phyloP scores from a whole-genome alignment of 2,329 filamentous ascomycete genomes.

The Epichloe sibirici region DNA sequence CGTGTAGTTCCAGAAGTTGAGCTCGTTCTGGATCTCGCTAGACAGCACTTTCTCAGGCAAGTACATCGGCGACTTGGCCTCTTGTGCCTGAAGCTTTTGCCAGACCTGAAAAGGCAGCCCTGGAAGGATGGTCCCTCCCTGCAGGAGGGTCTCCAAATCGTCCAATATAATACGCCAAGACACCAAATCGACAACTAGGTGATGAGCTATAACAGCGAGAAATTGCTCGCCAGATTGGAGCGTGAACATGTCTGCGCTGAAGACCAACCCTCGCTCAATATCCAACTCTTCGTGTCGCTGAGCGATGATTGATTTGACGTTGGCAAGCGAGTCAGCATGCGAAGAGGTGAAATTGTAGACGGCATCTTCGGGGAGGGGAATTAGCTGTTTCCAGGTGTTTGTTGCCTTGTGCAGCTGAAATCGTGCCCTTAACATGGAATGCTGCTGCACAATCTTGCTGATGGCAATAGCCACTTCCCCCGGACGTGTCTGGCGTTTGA shows the following conservation, averaged over 20 bases:
- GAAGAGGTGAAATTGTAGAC: not conserved
- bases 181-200: slow-evolving; percentile 30
- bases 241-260: slow-evolving; percentile 6
- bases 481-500: not conserved
- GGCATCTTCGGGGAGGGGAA: not conserved
- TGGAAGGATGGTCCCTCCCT: slow-evolving; percentile 10
- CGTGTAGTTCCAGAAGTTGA: slow-evolving; percentile 1
- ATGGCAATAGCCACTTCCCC: not conserved
- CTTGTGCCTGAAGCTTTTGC: slow-evolving; percentile 10
- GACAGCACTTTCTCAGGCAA: not conserved
- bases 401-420: not conserved
- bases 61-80: not conserved
- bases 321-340: not conserved
- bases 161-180: slow-evolving; percentile 32
- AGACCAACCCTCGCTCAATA: slow-evolving; percentile 12
- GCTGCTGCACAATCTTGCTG: slow-evolving; percentile 1
- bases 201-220: slow-evolving; percentile 23
- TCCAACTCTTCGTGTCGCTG: slow-evolving; percentile 1
- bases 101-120: slow-evolving; percentile 24
- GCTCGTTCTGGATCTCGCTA: not conserved
- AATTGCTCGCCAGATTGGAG: slow-evolving; percentile 9
- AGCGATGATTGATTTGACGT: not conserved
- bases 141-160: slow-evolving; percentile 28
- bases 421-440: slow-evolving; percentile 7
- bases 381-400: not conserved